Percentiles rank a stretch among this genome's conserved stretches.
These are phyloP conservation scores for Dendrobium catenatum DNA, from an alignment of 106 monocot genomes.

Conservation along the genomic window DNA sequence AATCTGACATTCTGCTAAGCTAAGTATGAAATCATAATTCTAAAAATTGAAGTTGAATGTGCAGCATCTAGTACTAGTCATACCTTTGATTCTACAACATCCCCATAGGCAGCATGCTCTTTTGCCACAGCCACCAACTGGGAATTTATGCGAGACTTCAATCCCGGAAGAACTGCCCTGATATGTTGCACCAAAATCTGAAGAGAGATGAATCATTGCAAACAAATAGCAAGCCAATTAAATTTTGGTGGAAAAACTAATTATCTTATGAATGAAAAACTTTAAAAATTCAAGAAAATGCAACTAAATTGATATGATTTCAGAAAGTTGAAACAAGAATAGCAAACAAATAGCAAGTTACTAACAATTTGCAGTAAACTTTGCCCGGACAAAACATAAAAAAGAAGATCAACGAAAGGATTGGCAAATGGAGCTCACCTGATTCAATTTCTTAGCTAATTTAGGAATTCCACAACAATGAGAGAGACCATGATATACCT, in stretches of 20 bases:
- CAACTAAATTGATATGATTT: neutral
- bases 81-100: conserved; percentile 89
- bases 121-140: conserved; percentile 89
- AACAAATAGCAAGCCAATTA: neutral
- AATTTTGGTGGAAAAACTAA: neutral
- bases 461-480: conserved; percentile 93
- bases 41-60: neutral
- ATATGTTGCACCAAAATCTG: conserved; percentile 98
- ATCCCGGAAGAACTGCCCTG: conserved; percentile 71
- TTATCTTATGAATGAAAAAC: neutral
- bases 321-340: neutral
- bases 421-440: conserved; percentile 30
- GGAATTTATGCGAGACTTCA: conserved; percentile 90
- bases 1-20: neutral
- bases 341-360: neutral
- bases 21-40: neutral
- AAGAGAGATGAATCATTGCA: conserved; percentile 9
- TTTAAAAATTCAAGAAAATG: neutral
- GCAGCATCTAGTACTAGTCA: neutral
- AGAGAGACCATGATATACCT: conserved; percentile 88
- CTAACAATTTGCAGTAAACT: neutral
- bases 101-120: conserved; percentile 92
- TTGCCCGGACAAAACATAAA: neutral
- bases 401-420: neutral
- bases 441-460: conserved; percentile 94